phyloP scores from a whole-genome alignment of 2,329 filamentous ascomycete genomes.

The Stachybotrys elegans region DNA sequence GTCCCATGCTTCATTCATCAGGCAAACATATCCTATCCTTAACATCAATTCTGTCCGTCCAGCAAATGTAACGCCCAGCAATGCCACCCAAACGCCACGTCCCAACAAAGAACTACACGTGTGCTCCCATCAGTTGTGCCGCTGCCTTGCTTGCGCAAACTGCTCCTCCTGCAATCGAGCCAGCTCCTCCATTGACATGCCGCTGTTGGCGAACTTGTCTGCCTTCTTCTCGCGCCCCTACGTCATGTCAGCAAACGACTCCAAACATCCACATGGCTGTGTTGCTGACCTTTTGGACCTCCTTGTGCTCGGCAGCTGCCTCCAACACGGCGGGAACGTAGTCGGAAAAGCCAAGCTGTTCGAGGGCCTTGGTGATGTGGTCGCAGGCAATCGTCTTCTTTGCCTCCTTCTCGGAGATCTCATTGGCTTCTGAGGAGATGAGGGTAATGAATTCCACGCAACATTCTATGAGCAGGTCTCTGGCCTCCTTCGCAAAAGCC shows the following conservation, averaged over 20 bases:
- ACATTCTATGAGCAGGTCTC: slow-evolving; percentile 94
- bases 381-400: slow-evolving; percentile 99
- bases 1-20: too few species aligned
- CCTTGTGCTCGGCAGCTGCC: slow-evolving; percentile 87
- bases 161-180: slow-evolving; percentile 85
- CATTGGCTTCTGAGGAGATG: slow-evolving; percentile 97
- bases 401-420: slow-evolving; percentile 96
- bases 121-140: slow-evolving; percentile 21
- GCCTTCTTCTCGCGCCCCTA: slow-evolving; percentile 94
- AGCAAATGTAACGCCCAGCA: slow-evolving; percentile 26
- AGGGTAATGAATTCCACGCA: slow-evolving; percentile 99
- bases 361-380: slow-evolving; percentile 91
- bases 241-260: slow-evolving; percentile 41
- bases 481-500: slow-evolving; percentile 89
- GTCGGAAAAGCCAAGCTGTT: slow-evolving; percentile 86
- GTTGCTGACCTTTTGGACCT: slow-evolving; percentile 74
- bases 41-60: too few species aligned
- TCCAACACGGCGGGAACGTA: slow-evolving; percentile 86
- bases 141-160: slow-evolving; percentile 65
- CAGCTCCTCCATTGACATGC: slow-evolving; percentile 85
- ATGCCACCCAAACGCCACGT: slow-evolving; percentile 23
- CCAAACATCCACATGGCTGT: slow-evolving; percentile 13
- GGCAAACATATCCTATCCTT: too few species aligned
- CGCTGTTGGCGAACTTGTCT: slow-evolving; percentile 94
- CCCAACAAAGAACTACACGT: slow-evolving; percentile 4